phyloP scores from a whole-genome alignment of 164 flowering plant species.

The Echeveria elegans region DNA sequence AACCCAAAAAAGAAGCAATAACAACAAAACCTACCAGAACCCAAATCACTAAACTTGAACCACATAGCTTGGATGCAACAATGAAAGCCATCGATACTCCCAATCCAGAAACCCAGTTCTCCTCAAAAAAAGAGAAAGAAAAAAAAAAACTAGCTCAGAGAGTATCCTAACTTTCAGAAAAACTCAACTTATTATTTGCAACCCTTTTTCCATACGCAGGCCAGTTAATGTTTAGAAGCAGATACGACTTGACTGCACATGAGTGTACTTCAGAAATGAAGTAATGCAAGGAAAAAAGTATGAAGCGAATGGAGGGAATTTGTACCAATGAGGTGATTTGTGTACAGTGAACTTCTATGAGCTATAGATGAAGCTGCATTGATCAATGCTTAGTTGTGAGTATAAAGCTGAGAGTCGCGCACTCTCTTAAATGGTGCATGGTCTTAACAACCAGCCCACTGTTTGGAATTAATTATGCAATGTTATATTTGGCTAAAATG shows the following conservation, averaged over 20 bases:
- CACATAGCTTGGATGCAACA: slow-evolving; percentile 5
- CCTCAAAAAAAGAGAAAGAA: not conserved
- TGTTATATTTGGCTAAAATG: not conserved
- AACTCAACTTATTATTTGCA: not conserved
- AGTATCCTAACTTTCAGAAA: not conserved
- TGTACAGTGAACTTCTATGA: not conserved
- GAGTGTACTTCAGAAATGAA: too few species aligned
- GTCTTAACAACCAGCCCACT: not conserved
- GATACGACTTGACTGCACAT: too few species aligned
- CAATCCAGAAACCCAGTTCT: not conserved
- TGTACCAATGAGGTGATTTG: not conserved
- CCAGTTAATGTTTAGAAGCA: not conserved
- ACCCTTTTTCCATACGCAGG: not conserved
- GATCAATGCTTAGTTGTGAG: too few species aligned
- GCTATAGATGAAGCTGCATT: not conserved
- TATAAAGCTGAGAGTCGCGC: not conserved
- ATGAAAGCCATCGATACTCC: slow-evolving; percentile 14
- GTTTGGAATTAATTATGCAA: too few species aligned
- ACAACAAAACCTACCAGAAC: slow-evolving; percentile 12
- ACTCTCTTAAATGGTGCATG: not conserved
- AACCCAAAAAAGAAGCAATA: slow-evolving; percentile 10
- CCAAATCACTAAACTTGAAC: not conserved
- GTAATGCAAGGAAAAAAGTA: too few species aligned
- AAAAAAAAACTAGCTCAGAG: too few species aligned
- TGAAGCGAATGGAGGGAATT: not conserved